Evolutionary conservation across 805 yeast species (phyloP).

Genomic region (Suhomyces vadensis): DNA sequence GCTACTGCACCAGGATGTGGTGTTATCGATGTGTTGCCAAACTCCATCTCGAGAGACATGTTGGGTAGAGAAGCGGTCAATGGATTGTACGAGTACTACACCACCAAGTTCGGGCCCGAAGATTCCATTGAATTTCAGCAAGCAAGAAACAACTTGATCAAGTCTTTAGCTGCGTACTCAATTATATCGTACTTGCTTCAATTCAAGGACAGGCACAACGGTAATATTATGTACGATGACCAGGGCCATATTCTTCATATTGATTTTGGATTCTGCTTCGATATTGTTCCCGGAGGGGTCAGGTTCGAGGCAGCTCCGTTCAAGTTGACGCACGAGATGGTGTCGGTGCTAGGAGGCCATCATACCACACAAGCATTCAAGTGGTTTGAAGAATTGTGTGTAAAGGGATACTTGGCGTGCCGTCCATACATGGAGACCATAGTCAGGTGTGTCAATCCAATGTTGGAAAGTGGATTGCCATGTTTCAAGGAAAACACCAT

Average conservation of each 20-base stretch:
- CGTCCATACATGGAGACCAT: constrained; percentile 87
- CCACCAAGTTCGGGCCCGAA: constrained; percentile 93
- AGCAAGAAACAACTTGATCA: constrained; percentile 90
- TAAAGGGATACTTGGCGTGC: constrained; percentile 86
- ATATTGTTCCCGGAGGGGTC: constrained; percentile 98
- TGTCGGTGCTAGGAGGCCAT: constrained; percentile 92
- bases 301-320: constrained; percentile 98
- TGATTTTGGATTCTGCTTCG: constrained; percentile 98
- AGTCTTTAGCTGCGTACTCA: constrained; percentile 92
- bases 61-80: constrained; percentile 98
- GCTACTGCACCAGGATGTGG: constrained; percentile 99
- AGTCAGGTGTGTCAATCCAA: constrained; percentile 81
- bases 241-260: constrained; percentile 94
- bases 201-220: constrained; percentile 97
- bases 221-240: constrained; percentile 94
- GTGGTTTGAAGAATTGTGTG: constrained; percentile 94
- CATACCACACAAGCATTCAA: constrained; percentile 79
- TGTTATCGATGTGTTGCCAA: constrained; percentile 95
- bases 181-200: constrained; percentile 87
- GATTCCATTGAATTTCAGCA: constrained; percentile 83
- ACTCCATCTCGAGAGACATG: constrained; percentile 96
- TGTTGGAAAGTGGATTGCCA: constrained; percentile 94
- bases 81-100: constrained; percentile 90
- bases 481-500: constrained; percentile 92
- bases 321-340: constrained; percentile 95